Percentiles rank a stretch among this genome's conserved stretches.
Evolutionary conservation across 805 yeast species (phyloP).

Genomic region (Wickerhamiella alocasiicola): DNA sequence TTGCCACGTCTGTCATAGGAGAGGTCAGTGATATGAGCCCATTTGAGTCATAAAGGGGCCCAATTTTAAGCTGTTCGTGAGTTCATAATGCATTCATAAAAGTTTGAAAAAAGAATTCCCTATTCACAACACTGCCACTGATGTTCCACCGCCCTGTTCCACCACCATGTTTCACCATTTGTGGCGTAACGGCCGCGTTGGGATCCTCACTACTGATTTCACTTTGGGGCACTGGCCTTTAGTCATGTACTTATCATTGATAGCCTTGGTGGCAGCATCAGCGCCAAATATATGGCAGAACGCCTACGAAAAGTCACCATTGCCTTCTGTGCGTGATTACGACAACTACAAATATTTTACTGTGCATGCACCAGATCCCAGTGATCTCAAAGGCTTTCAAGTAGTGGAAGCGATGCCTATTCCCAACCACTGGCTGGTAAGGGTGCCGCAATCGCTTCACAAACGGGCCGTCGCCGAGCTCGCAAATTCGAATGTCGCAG

Average conservation of each 20-base stretch:
- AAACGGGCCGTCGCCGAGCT: conserved; percentile 10
- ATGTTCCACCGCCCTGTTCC: no score
- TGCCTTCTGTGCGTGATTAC: conserved; percentile 17
- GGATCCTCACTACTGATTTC: no score
- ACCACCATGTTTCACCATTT: no score
- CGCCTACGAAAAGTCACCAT: conserved; percentile 16
- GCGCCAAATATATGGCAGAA: conserved; percentile 15
- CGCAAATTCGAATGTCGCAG: not conserved
- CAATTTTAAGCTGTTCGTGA: no score
- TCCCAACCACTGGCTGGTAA: conserved; percentile 21
- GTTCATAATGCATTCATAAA: no score
- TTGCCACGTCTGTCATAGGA: no score
- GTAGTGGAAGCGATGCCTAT: conserved; percentile 23
- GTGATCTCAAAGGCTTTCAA: not conserved
- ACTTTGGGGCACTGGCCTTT: no score
- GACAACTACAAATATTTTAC: conserved; percentile 17
- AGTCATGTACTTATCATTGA: conserved; percentile 6
- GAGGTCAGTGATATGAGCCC: not conserved
- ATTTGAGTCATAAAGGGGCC: no score
- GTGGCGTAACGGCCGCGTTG: no score
- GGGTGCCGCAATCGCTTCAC: conserved; percentile 9
- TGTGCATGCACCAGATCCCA: conserved; percentile 16
- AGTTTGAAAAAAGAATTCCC: no score
- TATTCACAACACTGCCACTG: no score
- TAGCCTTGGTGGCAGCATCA: not conserved